Base-by-base conservation (phyloP, 1,284 basidiomycete species). In the Ganoderma lucidum region DNA sequence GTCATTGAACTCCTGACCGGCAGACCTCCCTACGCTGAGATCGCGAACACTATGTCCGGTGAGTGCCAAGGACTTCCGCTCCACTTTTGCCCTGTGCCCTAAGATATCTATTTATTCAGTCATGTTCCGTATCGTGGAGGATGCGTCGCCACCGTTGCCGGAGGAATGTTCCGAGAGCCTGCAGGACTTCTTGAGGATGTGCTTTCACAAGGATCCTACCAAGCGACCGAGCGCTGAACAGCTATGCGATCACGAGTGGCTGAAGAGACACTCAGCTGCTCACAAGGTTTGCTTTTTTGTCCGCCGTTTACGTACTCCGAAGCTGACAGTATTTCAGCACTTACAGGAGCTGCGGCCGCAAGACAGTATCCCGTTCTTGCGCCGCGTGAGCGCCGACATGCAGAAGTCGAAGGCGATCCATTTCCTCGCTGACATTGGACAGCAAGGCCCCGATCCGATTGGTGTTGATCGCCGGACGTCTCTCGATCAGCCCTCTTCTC, bases 41-140 rank as follows among this genome's bases (percentile, higher is more conserved):
- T 96, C 68, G 83, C 87, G 23, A 96, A 96, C 76, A 90, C 88
- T 77, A 95, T 96, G 93, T 90, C 93, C 10, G 94, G 94, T 95
- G 75, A 42, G 76, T 73, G 83, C 19, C 14, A 23, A 35, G 8
- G 12, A 28, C 12, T 61, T 12, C 1, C 5, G 51, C 12, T 56
- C 19, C 19, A 55, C 17, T 6, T 48, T 48, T 48, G 9, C 45
- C 19, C 45, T 48, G n/a, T 23, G 44, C 19, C 9, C 59, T 64
- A 17, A 51, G 19, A 35, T 17, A 14, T 10, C n/a, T 5, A 19
- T 42, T 15, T 5, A 19, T 42, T 15, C 23, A 94, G 95, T 96
- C 65, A 96, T 98, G 92, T 98, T 96, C 84, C 91, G 93, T 58
- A 98, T 98, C 78, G 97, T 98, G 56, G 96, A 97, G 78, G 96